Conservation (phyloP, 1,284 basidiomycete genomes). For the Boletus smithii region DNA sequence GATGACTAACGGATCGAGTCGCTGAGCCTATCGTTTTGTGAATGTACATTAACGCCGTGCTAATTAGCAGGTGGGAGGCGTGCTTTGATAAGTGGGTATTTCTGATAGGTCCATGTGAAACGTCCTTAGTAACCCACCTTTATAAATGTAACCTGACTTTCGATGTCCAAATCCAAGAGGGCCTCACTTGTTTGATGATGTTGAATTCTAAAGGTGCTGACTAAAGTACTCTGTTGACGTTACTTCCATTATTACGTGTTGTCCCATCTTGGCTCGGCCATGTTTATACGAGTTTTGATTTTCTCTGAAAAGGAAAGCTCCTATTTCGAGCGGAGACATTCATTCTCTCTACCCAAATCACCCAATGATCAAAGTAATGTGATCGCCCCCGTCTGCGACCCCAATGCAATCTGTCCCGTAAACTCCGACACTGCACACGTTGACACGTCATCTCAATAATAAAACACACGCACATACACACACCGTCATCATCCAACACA, state of each 20-base stretch:
- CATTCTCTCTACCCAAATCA: too few relatives aligned
- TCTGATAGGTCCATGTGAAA: background rate
- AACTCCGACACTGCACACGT: constrained; percentile 22
- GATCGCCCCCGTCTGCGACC: constrained; percentile 13
- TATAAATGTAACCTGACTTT: background rate
- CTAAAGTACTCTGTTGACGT: constrained; percentile 5
- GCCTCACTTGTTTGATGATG: constrained; percentile 15
- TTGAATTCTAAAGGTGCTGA: constrained; percentile 17
- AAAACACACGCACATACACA: too few relatives aligned
- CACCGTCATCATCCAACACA: too few relatives aligned
- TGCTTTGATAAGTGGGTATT: background rate
- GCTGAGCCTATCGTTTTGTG: background rate
- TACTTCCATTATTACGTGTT: too few relatives aligned
- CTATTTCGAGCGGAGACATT: too few relatives aligned
- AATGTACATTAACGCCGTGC: background rate
- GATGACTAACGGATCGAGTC: background rate
- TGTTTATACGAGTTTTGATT: background rate
- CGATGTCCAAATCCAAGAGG: too few relatives aligned
- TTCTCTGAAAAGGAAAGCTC: background rate
- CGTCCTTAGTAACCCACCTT: background rate
- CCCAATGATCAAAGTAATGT: constrained; percentile 3
- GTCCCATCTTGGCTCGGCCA: too few relatives aligned
- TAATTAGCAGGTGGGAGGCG: background rate
- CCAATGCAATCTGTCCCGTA: constrained; percentile 23
- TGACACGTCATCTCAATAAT: constrained; percentile 3